These are phyloP conservation scores for Yueomyces sp. DNA, from an alignment of 1,139 yeast species.

Conservation along the genomic window DNA sequence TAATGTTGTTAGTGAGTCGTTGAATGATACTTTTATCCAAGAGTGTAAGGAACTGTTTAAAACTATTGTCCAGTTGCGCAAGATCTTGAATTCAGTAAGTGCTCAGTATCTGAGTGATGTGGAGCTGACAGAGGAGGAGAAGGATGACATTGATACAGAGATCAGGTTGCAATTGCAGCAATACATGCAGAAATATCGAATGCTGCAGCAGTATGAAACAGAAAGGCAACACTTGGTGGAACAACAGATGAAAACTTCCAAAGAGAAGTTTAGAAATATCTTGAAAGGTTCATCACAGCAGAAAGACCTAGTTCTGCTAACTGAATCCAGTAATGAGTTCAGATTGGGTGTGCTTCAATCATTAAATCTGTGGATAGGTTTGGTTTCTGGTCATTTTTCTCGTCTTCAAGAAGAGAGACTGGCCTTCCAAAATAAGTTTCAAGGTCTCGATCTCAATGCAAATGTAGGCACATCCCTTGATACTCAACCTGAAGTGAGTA, in stretches of 20 bases:
- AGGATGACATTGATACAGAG: slow-evolving; percentile 44
- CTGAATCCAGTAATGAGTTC: slow-evolving; percentile 16
- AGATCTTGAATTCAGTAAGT: slow-evolving; percentile 30
- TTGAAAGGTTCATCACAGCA: slow-evolving; percentile 3
- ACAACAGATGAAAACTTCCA: slow-evolving; percentile 4
- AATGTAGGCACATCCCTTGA: slow-evolving; percentile 2
- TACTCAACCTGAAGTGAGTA: slow-evolving; percentile 4
- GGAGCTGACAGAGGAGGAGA: slow-evolving; percentile 33
- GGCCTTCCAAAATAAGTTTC: slow-evolving; percentile 15
- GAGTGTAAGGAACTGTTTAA: slow-evolving; percentile 37
- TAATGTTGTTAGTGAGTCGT: slow-evolving; percentile 9
- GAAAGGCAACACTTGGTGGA: slow-evolving; percentile 22
- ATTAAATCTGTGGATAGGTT: slow-evolving; percentile 15
- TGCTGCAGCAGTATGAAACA: slow-evolving; percentile 39
- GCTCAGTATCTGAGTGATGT: slow-evolving; percentile 34
- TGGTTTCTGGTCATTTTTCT: slow-evolving; percentile 16
- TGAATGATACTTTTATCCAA: slow-evolving; percentile 39
- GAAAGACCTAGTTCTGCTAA: slow-evolving; percentile 6
- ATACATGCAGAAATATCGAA: slow-evolving; percentile 36
- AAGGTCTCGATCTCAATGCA: slow-evolving; percentile 16
- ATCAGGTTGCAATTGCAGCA: slow-evolving; percentile 39
- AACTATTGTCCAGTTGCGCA: slow-evolving; percentile 30
- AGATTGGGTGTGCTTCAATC: slow-evolving; percentile 22
- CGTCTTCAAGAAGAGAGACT: slow-evolving; percentile 21
- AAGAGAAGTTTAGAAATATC: slow-evolving; percentile 4